Conservation (phyloP, 495 filamentous ascomycete genomes). For the Penicillium samsonianum region DNA sequence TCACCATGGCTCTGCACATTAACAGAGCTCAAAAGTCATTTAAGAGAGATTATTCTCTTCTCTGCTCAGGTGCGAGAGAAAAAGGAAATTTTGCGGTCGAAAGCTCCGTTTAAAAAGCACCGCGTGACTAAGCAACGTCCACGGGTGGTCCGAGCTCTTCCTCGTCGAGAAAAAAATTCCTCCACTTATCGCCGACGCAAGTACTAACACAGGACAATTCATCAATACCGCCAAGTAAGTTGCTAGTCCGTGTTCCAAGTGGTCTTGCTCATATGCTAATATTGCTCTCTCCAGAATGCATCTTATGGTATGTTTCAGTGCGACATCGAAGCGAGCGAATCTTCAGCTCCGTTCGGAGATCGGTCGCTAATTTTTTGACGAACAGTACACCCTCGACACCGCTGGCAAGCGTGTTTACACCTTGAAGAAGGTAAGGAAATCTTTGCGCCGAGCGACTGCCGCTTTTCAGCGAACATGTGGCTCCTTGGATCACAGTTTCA, state of each 20-base stretch:
- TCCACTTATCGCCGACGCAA: conserved; percentile 21
- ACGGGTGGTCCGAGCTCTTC: conserved; percentile 20
- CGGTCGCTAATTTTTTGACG: conserved; percentile 16
- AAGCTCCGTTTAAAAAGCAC: conserved; percentile 28
- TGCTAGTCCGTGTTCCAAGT: neutral
- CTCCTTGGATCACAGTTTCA: conserved; percentile 29
- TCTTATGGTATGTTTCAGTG: conserved; percentile 49
- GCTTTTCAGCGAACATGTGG: neutral
- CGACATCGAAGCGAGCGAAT: conserved; percentile 7
- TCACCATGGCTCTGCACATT: conserved; percentile 8
- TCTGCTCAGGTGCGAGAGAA: conserved; percentile 17
- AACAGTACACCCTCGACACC: conserved; percentile 72
- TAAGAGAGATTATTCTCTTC: conserved; percentile 7
- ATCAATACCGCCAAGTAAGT: conserved; percentile 38
- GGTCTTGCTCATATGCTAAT: conserved; percentile 19
- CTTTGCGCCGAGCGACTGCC: neutral
- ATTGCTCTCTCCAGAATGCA: conserved; percentile 44
- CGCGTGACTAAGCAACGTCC: conserved; percentile 45
- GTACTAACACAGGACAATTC: conserved; percentile 15
- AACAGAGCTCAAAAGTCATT: conserved; percentile 2
- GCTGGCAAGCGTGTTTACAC: conserved; percentile 87
- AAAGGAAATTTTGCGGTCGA: conserved; percentile 28
- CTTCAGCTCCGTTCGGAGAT: conserved; percentile 3
- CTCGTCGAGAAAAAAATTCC: conserved; percentile 39
- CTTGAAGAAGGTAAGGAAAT: conserved; percentile 41